Base-by-base conservation (phyloP, 1,139 yeast genomes). In the Yarrowia galli region DNA sequence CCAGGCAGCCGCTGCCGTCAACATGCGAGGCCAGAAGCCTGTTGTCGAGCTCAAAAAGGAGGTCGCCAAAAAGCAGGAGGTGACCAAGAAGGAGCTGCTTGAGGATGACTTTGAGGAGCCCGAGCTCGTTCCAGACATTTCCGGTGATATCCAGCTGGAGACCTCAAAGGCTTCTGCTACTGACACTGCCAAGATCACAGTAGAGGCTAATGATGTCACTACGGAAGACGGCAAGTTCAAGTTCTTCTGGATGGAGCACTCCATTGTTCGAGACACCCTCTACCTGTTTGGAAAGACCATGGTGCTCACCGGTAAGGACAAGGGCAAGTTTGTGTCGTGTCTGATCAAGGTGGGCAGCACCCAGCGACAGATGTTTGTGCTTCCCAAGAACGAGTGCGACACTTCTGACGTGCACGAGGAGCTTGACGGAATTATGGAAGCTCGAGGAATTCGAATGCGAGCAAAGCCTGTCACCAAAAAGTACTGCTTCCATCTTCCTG, bases 201-300 rank as follows among this genome's bases (percentile, higher is more conserved):
- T 43, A 8, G 51, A 58, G 20, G 20, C 64, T 9, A 5, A 10
- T 2, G 64, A 58, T 3, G 71, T 71, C 15, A 65, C 70, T 6
- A 74, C 78, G 4, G 79, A 79, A 1, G 82, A 83, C 2, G 84
- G 82, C 65, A 75, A 83, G 3, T 83, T 92, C 75, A 85, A 86
- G 73, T 88, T 95, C 87, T 95, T 85, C 76, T 96, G 98, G 98
- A 80, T 90, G 48, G 99, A 96, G 76, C 92, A 87, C 76, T 84
- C 90, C 56, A 98, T 95, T 75, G 85, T 89, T 23, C 92, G 89
- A 69, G 84, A 84, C 71, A 79, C 87, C 0, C 79, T 96, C 54
- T 79, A 92, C 20, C 81, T 95, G n/a, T 95, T 90, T 76, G 99
- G 99, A 67, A 92, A 92, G 75, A 83, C 89, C 6, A 91, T 82